Conservation (phyloP, 75 land plant genomes). For the Chamaecyparis obtusa region DNA sequence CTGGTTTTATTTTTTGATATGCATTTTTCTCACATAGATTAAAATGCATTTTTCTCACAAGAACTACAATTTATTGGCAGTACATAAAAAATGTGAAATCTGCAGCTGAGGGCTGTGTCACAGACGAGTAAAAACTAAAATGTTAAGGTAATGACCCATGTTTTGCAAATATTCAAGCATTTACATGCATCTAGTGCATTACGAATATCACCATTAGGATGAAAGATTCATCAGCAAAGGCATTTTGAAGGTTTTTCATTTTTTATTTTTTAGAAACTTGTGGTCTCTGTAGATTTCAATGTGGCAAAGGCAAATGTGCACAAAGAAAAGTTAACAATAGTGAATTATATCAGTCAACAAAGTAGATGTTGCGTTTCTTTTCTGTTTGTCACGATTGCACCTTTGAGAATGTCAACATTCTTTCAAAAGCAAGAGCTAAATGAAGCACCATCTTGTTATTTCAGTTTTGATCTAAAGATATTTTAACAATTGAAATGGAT, state of each 20-base stretch:
- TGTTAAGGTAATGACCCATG: not conserved
- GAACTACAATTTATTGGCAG: slow-evolving; percentile 30
- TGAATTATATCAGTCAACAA: not conserved
- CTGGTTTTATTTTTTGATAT: slow-evolving; percentile 7
- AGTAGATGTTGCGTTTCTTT: not conserved
- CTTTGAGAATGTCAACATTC: not conserved
- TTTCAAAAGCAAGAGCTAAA: not conserved
- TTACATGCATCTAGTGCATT: not conserved
- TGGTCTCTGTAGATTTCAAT: not conserved
- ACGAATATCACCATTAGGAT: not conserved
- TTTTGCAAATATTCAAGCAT: not conserved
- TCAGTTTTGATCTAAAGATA: not conserved
- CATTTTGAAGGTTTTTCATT: not conserved
- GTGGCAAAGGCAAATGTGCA: not conserved
- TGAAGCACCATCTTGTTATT: not conserved
- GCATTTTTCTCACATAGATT: too few relatives aligned
- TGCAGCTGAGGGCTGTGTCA: slow-evolving; percentile 89
- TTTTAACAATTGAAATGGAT: not conserved
- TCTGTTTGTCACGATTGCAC: not conserved
- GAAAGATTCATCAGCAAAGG: not conserved
- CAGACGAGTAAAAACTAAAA: slow-evolving; percentile 75
- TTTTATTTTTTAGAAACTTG: not conserved
- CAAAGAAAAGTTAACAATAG: not conserved
- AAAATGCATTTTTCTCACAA: too few relatives aligned
- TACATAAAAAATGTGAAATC: slow-evolving; percentile 90